Conservation (phyloP, 768 basidiomycete genomes). For the Coprinopsis cinerea region DNA sequence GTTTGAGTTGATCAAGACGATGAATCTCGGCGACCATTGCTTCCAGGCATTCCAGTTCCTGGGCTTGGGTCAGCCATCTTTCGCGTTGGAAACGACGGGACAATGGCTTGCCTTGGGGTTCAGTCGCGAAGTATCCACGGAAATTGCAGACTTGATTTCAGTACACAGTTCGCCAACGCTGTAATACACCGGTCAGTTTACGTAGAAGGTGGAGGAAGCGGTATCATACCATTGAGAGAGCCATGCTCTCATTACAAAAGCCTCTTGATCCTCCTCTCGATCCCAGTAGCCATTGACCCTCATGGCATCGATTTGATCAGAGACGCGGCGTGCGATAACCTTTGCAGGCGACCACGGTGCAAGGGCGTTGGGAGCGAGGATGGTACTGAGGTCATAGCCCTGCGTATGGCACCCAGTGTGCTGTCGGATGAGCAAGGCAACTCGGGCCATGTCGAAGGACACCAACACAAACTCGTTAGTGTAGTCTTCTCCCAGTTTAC, state of each 20-base stretch:
- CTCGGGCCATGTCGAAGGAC: slow-evolving; percentile 31
- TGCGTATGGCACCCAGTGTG: slow-evolving; percentile 21
- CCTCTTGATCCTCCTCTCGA: slow-evolving; percentile 12
- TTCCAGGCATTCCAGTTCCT: slow-evolving; percentile 29
- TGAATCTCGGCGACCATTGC: slow-evolving; percentile 26
- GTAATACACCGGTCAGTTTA: background rate
- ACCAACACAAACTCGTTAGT: slow-evolving; percentile 17
- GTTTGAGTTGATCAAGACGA: slow-evolving; percentile 26
- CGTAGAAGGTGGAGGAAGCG: background rate
- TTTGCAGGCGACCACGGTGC: slow-evolving; percentile 21
- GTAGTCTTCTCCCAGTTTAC: slow-evolving; percentile 1
- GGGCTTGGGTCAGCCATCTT: background rate
- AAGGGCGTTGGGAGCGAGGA: slow-evolving; percentile 17
- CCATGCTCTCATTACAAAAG: slow-evolving; percentile 34
- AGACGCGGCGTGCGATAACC: slow-evolving; percentile 19
- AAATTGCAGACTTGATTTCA: slow-evolving; percentile 7
- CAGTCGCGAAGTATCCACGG: slow-evolving; percentile 19
- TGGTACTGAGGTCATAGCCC: slow-evolving; percentile 33
- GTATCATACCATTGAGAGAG: slow-evolving; percentile 28
- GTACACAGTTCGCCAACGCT: slow-evolving; percentile 20
- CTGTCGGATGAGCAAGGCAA: slow-evolving; percentile 26
- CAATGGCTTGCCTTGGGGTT: slow-evolving; percentile 16
- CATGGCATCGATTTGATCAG: slow-evolving; percentile 9
- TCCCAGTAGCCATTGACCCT: slow-evolving; percentile 27
- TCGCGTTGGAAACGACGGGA: background rate